Conservation (phyloP, 2,329 filamentous ascomycete species). For the Coleophoma eucalyptorum region DNA sequence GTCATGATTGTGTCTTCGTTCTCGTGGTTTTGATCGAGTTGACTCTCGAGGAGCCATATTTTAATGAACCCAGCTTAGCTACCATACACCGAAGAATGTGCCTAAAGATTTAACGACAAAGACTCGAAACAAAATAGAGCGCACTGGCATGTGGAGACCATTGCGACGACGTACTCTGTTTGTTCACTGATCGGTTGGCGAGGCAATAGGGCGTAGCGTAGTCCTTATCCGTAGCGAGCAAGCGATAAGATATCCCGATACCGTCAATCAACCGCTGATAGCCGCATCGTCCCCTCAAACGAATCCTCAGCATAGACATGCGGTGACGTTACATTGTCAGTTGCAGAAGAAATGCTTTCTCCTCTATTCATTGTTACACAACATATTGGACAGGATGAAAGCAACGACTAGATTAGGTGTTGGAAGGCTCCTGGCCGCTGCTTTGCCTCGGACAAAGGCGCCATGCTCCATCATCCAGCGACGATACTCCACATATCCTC, state of each 20-base stretch:
- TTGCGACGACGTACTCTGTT: too few species aligned
- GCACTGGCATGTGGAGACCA: too few species aligned
- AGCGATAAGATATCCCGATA: too few species aligned
- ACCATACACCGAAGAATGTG: too few species aligned
- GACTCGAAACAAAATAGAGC: too few species aligned
- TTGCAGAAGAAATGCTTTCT: too few species aligned
- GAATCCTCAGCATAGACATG: too few species aligned
- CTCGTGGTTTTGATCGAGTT: conserved; percentile 17
- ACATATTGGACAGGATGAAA: conserved; percentile 14
- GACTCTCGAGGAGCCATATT: conserved; percentile 22
- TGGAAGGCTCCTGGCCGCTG: conserved; percentile 4
- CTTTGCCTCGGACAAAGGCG: conserved; percentile 1
- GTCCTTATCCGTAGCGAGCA: too few species aligned
- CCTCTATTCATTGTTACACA: conserved; percentile 1
- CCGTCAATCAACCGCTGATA: background rate
- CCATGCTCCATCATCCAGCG: background rate
- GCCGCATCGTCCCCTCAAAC: background rate
- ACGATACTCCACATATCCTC: conserved; percentile 33
- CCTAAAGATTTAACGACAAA: too few species aligned
- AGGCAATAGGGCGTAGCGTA: too few species aligned
- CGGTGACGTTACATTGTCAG: too few species aligned
- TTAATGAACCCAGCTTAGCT: background rate
- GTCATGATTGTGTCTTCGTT: conserved; percentile 14
- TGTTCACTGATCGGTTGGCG: too few species aligned
- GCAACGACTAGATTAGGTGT: conserved; percentile 8